These are phyloP conservation scores for Lepidium campestre DNA, from an alignment of 441 rosid species.

Conservation along the genomic window DNA sequence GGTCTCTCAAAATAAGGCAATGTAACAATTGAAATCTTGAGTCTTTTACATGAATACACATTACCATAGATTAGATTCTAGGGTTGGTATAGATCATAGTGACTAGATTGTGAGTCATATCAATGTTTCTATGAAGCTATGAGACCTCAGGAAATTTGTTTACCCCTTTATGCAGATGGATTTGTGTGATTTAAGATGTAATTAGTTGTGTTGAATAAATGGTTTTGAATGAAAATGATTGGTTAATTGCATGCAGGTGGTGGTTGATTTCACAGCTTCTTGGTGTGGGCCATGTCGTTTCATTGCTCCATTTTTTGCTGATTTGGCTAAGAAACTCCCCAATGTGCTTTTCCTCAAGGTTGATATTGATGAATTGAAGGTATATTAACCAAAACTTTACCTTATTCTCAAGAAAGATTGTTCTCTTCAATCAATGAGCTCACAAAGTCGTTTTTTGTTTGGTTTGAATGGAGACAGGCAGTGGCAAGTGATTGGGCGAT, in stretches of 20 bases:
- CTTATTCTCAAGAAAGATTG: background rate
- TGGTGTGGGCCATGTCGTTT: slow-evolving; percentile 96
- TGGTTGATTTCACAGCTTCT: slow-evolving; percentile 85
- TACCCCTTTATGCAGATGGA: background rate
- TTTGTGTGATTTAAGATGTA: background rate
- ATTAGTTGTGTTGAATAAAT: background rate
- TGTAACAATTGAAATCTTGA: background rate
- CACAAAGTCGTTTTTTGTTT: background rate
- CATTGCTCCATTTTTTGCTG: slow-evolving; percentile 69
- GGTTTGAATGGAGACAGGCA: slow-evolving; percentile 34
- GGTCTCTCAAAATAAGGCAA: background rate
- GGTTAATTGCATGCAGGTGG: slow-evolving; percentile 39
- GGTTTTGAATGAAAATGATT: background rate
- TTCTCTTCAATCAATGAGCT: background rate
- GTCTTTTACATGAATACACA: background rate
- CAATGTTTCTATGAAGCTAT: background rate
- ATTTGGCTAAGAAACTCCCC: slow-evolving; percentile 70
- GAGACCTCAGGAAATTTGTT: background rate
- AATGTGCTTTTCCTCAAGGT: slow-evolving; percentile 71
- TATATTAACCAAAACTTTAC: slow-evolving; percentile 10
- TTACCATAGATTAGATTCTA: background rate
- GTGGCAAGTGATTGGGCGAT: slow-evolving; percentile 84
- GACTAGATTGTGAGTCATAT: background rate
- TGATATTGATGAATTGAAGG: slow-evolving; percentile 83
- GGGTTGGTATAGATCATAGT: background rate